These are phyloP conservation scores for Hanseniaspora thailandica DNA, from an alignment of 805 yeast species.

Conservation along the genomic window DNA sequence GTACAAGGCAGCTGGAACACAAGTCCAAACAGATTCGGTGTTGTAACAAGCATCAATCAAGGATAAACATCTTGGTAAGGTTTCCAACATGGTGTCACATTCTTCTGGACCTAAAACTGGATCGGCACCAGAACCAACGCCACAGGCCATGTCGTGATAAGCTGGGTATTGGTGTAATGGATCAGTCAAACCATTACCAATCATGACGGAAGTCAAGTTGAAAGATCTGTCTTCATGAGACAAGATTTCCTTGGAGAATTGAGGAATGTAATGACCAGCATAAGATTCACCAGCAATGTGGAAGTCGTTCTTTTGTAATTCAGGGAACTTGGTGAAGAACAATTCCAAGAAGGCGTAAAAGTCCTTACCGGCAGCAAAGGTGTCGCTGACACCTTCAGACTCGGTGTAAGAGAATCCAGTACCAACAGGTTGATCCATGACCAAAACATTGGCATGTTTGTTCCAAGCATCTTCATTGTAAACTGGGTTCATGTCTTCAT, in stretches of 20 bases:
- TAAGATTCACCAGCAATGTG: slow-evolving; percentile 91
- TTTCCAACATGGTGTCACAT: slow-evolving; percentile 56
- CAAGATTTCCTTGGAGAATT: slow-evolving; percentile 69
- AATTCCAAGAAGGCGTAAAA: slow-evolving; percentile 68
- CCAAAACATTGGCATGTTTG: slow-evolving; percentile 69
- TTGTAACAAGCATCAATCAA: slow-evolving; percentile 71
- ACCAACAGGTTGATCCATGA: slow-evolving; percentile 35
- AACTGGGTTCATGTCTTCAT: slow-evolving; percentile 47
- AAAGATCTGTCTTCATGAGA: slow-evolving; percentile 47
- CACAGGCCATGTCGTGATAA: slow-evolving; percentile 92
- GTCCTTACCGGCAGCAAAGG: slow-evolving; percentile 74
- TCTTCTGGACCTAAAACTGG: slow-evolving; percentile 66
- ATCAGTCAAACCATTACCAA: slow-evolving; percentile 88
- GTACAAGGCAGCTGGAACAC: slow-evolving; percentile 84
- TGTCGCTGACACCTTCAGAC: slow-evolving; percentile 40
- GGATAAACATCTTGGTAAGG: slow-evolving; percentile 65
- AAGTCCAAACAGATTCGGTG: slow-evolving; percentile 61
- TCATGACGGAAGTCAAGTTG: slow-evolving; percentile 63
- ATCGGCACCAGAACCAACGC: slow-evolving; percentile 66
- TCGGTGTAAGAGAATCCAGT: slow-evolving; percentile 14
- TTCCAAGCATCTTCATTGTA: slow-evolving; percentile 77
- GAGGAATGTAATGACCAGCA: slow-evolving; percentile 91
- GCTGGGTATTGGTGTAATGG: slow-evolving; percentile 65
- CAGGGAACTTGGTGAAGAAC: slow-evolving; percentile 62
- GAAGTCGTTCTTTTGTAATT: slow-evolving; percentile 42